Conservation (phyloP, 345 rosid genomes). For the Aquilaria yunnanensis region DNA sequence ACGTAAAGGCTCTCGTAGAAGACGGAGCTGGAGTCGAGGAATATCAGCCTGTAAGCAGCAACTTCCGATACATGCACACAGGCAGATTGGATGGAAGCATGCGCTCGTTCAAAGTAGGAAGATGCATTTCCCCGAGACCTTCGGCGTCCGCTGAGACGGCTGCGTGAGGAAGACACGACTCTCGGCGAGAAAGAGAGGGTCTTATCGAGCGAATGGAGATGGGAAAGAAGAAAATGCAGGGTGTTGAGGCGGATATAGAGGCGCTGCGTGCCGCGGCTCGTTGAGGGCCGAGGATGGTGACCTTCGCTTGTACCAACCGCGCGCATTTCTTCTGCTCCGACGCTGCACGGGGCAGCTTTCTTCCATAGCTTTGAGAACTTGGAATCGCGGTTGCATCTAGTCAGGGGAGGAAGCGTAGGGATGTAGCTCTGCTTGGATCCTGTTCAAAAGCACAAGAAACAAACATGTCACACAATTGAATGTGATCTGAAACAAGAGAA, state of each 20-base stretch:
- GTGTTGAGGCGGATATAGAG: constrained; percentile 85
- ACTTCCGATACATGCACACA: constrained; percentile 86
- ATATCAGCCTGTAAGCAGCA: constrained; percentile 73
- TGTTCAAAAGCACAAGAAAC: constrained; percentile 13
- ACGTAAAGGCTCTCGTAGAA: constrained; percentile 68
- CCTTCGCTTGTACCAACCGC: constrained; percentile 23
- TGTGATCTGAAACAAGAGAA: neutral
- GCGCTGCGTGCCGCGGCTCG: constrained; percentile 92
- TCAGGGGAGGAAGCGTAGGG: constrained; percentile 79
- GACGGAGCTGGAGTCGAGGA: constrained; percentile 65
- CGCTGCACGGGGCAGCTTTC: constrained; percentile 61
- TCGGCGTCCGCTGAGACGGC: constrained; percentile 23
- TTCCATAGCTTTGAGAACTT: constrained; percentile 65
- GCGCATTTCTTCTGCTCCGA: constrained; percentile 23
- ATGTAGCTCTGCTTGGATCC: constrained; percentile 81
- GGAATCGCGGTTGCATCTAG: constrained; percentile 74
- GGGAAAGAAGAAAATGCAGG: constrained; percentile 61
- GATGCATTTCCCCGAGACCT: constrained; percentile 19
- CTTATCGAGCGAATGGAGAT: constrained; percentile 80
- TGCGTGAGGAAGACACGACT: constrained; percentile 31
- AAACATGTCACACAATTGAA: neutral
- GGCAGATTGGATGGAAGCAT: constrained; percentile 58
- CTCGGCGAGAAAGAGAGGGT: constrained; percentile 63
- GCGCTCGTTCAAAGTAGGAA: constrained; percentile 54
- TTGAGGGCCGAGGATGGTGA: constrained; percentile 75